Percentiles rank a stretch among this genome's conserved stretches.
Conservation (phyloP, 2,329 filamentous ascomycete species). For the Pyrenophora tritici-repentis region DNA sequence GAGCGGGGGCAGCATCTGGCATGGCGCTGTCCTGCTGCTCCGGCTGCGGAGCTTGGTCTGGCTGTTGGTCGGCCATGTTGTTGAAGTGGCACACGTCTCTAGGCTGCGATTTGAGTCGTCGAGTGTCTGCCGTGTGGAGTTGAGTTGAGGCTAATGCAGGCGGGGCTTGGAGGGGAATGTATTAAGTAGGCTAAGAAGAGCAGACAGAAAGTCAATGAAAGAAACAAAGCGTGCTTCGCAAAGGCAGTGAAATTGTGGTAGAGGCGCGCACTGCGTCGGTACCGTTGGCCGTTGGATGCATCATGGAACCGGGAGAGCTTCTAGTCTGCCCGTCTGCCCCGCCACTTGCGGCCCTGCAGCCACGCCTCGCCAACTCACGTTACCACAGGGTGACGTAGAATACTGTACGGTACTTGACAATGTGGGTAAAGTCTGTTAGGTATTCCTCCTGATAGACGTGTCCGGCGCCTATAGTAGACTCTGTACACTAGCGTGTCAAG, state of each 20-base stretch:
- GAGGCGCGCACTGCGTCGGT: constrained; percentile 15
- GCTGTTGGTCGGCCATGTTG: constrained; percentile 30
- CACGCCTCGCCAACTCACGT: constrained; percentile 20
- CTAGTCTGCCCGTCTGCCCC: constrained; percentile 16
- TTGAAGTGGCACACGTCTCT: background rate
- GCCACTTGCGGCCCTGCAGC: constrained; percentile 13
- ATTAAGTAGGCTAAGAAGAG: background rate
- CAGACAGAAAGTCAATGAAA: background rate
- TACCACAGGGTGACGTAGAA: background rate
- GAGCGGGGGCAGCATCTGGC: constrained; percentile 40
- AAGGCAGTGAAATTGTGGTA: background rate
- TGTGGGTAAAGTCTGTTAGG: too few relatives aligned
- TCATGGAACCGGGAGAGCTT: constrained; percentile 10
- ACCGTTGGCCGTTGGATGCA: background rate
- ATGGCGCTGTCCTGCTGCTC: constrained; percentile 35
- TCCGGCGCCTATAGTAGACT: too few relatives aligned
- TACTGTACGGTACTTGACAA: too few relatives aligned
- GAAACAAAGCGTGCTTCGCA: background rate
- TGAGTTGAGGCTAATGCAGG: background rate
- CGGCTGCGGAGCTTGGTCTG: constrained; percentile 7
- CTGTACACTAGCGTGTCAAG: too few relatives aligned
- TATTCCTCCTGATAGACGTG: too few relatives aligned
- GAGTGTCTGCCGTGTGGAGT: background rate
- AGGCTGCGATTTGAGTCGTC: constrained; percentile 2
- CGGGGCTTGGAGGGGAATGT: background rate